Evolutionary conservation across 73 alveolate genomes (phyloP).

Genomic region (Diophrys sp.): DNA sequence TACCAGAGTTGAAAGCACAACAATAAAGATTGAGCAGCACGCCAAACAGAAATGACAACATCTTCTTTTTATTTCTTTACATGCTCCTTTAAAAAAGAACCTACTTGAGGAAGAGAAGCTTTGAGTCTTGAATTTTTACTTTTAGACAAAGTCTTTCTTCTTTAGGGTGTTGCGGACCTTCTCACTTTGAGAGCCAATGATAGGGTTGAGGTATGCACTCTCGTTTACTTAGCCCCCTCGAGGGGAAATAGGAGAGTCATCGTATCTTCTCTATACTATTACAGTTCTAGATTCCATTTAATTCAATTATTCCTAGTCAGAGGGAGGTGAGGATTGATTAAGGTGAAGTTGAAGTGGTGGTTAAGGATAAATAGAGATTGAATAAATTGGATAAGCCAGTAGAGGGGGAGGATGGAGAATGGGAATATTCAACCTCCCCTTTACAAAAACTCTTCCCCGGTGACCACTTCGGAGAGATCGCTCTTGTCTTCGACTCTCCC

Average conservation of each 20-base stretch:
- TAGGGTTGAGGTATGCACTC: conserved; percentile 6
- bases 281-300: too few relatives aligned
- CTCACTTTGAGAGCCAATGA: conserved; percentile 8
- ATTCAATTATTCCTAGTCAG: too few relatives aligned
- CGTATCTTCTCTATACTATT: too few relatives aligned
- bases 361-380: conserved; percentile 31
- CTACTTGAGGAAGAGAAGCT: conserved; percentile 17
- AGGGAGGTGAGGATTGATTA: too few relatives aligned
- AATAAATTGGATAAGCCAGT: conserved; percentile 7
- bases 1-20: conserved; percentile 73
- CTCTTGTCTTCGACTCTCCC: conserved; percentile 43
- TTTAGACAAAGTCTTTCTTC: conserved; percentile 8
- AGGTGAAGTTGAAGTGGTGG: conserved; percentile 55
- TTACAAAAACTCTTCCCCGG: conserved; percentile 36
- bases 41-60: conserved; percentile 78
- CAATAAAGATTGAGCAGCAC: conserved; percentile 66
- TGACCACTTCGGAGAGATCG: conserved; percentile 53
- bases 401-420: too few relatives aligned
- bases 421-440: too few relatives aligned
- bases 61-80: conserved; percentile 67
- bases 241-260: too few relatives aligned
- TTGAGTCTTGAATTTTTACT: conserved; percentile 34
- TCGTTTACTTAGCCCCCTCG: neutral
- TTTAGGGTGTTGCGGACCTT: neutral
- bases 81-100: conserved; percentile 22